Conservation (phyloP, 495 filamentous ascomycete species). For the Patellaria atrata region DNA sequence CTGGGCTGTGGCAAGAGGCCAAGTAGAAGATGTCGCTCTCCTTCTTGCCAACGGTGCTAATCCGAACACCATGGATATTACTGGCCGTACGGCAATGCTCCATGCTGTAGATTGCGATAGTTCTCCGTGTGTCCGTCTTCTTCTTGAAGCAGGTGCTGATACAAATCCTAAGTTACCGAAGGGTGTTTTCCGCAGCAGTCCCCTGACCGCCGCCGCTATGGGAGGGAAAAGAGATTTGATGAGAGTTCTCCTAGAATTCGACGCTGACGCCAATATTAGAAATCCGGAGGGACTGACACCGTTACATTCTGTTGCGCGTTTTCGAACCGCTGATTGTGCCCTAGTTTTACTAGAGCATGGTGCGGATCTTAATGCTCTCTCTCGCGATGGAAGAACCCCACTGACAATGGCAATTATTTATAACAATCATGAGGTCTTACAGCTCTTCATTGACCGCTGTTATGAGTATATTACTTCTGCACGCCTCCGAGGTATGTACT, state of each 20-base stretch:
- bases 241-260: constrained; percentile 24
- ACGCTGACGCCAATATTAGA: constrained; percentile 19
- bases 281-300: constrained; percentile 24
- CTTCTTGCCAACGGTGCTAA: constrained; percentile 21
- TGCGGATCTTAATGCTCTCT: constrained; percentile 28
- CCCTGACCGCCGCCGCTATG: constrained; percentile 21
- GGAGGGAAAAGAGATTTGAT: constrained; percentile 13
- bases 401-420: constrained; percentile 16
- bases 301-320: constrained; percentile 28
- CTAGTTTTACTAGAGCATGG: constrained; percentile 30
- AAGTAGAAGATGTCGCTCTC: constrained; percentile 12
- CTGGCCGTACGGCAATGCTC: constrained; percentile 7
- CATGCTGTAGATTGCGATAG: constrained; percentile 18
- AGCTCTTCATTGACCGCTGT: constrained; percentile 23
- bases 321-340: constrained; percentile 26
- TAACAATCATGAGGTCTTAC: constrained; percentile 23
- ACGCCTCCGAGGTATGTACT: no score
- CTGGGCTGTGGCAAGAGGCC: constrained; percentile 25
- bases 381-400: constrained; percentile 11
- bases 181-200: constrained; percentile 19
- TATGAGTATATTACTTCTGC: constrained; percentile 23
- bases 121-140: constrained; percentile 18
- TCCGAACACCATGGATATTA: constrained; percentile 22
- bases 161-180: constrained; percentile 3
- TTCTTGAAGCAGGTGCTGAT: constrained; percentile 26